Evolutionary conservation across 352 stramenopile genomes (phyloP), one percentile per base, ranked within the genome.

Genomic region (Globisporangium yorkense): DNA sequence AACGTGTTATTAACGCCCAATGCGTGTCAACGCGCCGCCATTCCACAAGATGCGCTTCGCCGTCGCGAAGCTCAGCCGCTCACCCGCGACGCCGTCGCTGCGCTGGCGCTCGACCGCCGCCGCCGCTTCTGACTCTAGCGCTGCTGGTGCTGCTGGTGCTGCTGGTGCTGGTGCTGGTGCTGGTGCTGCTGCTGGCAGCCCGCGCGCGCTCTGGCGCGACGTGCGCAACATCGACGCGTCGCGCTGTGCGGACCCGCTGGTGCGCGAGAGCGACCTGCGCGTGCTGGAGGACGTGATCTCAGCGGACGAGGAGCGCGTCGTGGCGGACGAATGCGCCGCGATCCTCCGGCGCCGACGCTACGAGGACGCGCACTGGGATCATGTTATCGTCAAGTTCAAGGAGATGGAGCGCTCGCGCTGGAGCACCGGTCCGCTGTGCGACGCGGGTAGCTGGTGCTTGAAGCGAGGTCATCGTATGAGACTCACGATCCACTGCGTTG

Each of bases 301-400:
- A 0, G 67, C 86, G 43, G 75, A 92, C 29, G 82, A 94, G 53
- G 84, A 94, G 67, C 54, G 49, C 5, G 54, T 89, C 7, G 54
- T 94, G 45, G 74, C 83, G 8, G 80, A 94, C 47, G 84, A 94
- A 66, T 89, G 79, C 53, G 67, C 70, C 37, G 59, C 62, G 48
- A 68, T 89, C 31, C 66, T 94, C n/a, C 71, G 66, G 21, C 79
- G 83, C 37, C 74, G 84, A n/a, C 80, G 80, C 44, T 92, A 89
- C 57, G 82, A 94, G 41, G 71, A 84, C 43, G 72, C 87, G 49
- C 84, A 94, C 59, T 94, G 84, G 84, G 84, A 94, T 70, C 73
- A 86, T 39, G 80, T 85, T 33, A 94, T 94, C 57, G 61, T 94
- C 68, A 92, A 94, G 56, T 94, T 89, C 60, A 92, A 92, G 59